A percentile compares a stretch with the other conserved stretches of the same genome.
phyloP scores from a whole-genome alignment of 768 basidiomycete species.

The Tricholoma hemisulphureum region DNA sequence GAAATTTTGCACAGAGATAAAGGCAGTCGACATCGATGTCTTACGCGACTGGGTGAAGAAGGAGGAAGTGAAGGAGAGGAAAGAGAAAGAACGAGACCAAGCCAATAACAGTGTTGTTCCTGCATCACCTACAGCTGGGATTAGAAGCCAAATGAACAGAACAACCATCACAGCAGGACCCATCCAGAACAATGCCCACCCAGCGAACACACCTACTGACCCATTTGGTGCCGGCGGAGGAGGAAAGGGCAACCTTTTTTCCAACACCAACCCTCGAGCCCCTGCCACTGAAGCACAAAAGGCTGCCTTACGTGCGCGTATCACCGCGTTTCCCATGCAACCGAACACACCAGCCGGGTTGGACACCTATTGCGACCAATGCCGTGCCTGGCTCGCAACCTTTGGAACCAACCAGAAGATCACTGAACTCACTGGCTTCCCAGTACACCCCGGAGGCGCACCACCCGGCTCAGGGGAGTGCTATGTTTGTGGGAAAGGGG shows the following conservation, averaged over 20 bases:
- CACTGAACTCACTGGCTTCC: too few species aligned
- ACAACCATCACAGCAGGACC: not conserved
- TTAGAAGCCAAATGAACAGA: not conserved
- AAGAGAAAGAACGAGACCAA: not conserved
- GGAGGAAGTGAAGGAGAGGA: too few species aligned
- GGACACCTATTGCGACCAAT: not conserved
- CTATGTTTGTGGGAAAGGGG: not conserved
- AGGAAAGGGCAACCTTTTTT: not conserved
- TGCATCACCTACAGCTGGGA: not conserved
- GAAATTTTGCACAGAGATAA: not conserved
- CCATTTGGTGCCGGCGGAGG: not conserved
- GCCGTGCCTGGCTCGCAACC: not conserved
- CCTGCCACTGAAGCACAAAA: constrained; percentile 1
- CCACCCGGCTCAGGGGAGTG: not conserved
- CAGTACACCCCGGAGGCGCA: not conserved
- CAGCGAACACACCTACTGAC: not conserved
- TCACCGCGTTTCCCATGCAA: not conserved
- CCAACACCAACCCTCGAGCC: not conserved
- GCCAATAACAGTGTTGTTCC: not conserved
- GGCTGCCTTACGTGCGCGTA: not conserved
- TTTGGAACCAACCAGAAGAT: not conserved
- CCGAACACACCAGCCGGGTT: not conserved
- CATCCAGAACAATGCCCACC: not conserved
- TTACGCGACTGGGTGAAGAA: not conserved
- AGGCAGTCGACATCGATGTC: not conserved